Percentiles rank a stretch among this genome's conserved stretches.
Evolutionary conservation across 2,329 filamentous ascomycete species (phyloP).

Genomic region (Neofusicoccum laricinum): DNA sequence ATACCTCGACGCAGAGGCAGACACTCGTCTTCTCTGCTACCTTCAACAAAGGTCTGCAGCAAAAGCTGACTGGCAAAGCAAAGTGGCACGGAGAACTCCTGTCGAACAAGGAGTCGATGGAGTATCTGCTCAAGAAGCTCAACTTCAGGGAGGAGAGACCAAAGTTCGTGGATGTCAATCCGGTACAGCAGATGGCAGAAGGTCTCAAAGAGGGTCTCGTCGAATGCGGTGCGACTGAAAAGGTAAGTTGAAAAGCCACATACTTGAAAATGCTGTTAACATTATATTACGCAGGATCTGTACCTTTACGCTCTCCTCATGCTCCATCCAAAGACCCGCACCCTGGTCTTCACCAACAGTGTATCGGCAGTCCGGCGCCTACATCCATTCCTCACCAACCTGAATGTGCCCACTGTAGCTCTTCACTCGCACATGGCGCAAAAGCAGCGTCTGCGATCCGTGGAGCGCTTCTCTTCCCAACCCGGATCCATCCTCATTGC

Average conservation of each 20-base stretch:
- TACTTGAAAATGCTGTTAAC: conserved; percentile 5
- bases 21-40: conserved; percentile 97
- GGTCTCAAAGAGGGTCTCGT: conserved; percentile 84
- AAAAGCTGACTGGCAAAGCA: conserved; percentile 80
- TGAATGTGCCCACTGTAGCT: conserved; percentile 71
- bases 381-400: conserved; percentile 76
- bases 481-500: conserved; percentile 72
- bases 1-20: conserved; percentile 57
- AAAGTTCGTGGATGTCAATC: conserved; percentile 90
- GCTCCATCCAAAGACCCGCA: conserved; percentile 75
- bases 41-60: conserved; percentile 86
- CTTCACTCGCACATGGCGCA: conserved; percentile 95
- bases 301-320: conserved; percentile 87
- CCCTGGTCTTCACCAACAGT: conserved; percentile 92
- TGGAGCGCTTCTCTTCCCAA: conserved; percentile 79
- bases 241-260: conserved; percentile 52
- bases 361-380: conserved; percentile 88
- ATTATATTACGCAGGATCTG: conserved; percentile 63
- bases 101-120: conserved; percentile 78
- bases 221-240: conserved; percentile 90
- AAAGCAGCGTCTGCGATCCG: conserved; percentile 87
- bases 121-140: conserved; percentile 85
- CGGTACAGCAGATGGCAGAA: conserved; percentile 81
- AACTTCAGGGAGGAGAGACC: conserved; percentile 82
- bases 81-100: conserved; percentile 61